Percentiles rank a stretch among this genome's conserved stretches.
phyloP scores from a whole-genome alignment of 2,329 filamentous ascomycete species.

The Lomentospora prolificans region DNA sequence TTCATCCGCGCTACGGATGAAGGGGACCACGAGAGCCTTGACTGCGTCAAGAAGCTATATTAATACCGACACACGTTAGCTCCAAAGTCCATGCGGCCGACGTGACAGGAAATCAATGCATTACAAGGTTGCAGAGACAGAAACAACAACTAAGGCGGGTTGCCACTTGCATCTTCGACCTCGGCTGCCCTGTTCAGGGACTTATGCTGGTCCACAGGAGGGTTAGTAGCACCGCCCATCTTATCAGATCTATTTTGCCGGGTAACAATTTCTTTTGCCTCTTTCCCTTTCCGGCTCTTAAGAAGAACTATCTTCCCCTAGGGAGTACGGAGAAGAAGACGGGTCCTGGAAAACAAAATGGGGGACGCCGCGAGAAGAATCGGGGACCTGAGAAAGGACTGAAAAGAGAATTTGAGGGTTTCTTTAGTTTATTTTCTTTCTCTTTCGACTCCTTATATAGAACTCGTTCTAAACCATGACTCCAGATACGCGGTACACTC shows the following conservation, averaged over 20 bases:
- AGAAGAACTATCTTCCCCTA: not conserved
- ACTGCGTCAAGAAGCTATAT: conserved; percentile 58
- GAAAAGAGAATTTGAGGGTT: no score
- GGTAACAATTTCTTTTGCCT: not conserved
- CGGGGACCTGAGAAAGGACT: not conserved
- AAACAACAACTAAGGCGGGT: no score
- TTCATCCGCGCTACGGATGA: conserved; percentile 61
- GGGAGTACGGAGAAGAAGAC: not conserved
- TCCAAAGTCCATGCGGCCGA: no score
- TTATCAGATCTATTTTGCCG: not conserved
- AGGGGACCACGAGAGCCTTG: conserved; percentile 58
- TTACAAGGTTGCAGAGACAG: not conserved
- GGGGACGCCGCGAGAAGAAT: not conserved
- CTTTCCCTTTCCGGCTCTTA: not conserved
- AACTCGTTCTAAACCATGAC: conserved; percentile 4
- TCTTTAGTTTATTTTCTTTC: not conserved
- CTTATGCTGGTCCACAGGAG: not conserved
- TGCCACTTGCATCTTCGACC: conserved; percentile 33
- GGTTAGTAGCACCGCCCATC: conserved; percentile 2
- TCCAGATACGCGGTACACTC: conserved; percentile 5
- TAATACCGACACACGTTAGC: not conserved
- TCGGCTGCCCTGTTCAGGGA: conserved; percentile 30
- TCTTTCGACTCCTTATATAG: not conserved
- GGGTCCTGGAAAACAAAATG: not conserved
- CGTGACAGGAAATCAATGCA: not conserved